Conservation (phyloP, 208 protist genomes). For the Crithidia mellificae region DNA sequence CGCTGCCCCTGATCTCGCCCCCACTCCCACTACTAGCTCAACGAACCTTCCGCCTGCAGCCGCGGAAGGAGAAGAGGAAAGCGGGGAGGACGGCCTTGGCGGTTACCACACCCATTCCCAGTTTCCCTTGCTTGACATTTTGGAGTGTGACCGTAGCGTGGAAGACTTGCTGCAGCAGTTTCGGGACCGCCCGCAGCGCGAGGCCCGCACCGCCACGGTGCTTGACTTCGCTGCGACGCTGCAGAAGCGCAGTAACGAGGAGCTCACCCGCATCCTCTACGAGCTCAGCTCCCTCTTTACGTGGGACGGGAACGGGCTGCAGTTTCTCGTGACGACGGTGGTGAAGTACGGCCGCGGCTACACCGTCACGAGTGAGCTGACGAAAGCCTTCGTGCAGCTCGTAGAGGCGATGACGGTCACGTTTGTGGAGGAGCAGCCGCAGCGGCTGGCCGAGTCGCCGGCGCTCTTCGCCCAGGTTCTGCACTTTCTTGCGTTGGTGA, state of each 20-base stretch:
- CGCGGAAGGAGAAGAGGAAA: not conserved
- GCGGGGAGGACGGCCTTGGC: constrained; percentile 21
- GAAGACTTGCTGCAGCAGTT: constrained; percentile 79
- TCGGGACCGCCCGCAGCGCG: constrained; percentile 47
- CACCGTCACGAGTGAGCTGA: constrained; percentile 53
- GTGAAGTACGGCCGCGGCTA: constrained; percentile 77
- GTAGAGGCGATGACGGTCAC: constrained; percentile 62
- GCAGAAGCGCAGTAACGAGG: constrained; percentile 53
- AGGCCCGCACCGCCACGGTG: constrained; percentile 71
- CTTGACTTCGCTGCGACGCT: constrained; percentile 77
- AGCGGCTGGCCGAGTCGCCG: constrained; percentile 59
- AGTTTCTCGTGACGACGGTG: constrained; percentile 62
- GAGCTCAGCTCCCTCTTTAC: constrained; percentile 72
- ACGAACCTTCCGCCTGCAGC: not conserved
- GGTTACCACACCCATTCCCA: constrained; percentile 61
- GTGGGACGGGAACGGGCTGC: constrained; percentile 67
- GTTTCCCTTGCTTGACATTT: constrained; percentile 71
- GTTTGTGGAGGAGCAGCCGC: constrained; percentile 68
- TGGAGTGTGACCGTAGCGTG: constrained; percentile 72
- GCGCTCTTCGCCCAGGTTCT: constrained; percentile 65
- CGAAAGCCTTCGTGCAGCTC: constrained; percentile 63
- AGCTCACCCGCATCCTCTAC: constrained; percentile 68
- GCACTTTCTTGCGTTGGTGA: constrained; percentile 83
- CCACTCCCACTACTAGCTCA: not conserved
- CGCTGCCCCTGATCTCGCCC: not conserved